These are phyloP conservation scores for Quercus lobata DNA, from an alignment of 331 rosid genomes.

Conservation along the genomic window DNA sequence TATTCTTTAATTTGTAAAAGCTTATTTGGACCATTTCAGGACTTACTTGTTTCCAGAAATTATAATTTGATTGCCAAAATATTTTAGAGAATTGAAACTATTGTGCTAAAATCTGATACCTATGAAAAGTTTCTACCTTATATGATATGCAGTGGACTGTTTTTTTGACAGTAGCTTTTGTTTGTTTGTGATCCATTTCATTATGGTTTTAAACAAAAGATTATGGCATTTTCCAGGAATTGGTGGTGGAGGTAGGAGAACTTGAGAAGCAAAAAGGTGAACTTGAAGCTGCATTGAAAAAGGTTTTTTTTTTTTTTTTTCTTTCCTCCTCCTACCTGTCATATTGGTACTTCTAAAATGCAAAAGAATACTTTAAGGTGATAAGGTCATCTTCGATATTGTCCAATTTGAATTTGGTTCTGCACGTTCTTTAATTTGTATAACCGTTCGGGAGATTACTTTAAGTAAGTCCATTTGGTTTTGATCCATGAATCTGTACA, in stretches of 20 bases:
- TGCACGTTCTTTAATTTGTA: background rate
- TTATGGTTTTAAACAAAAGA: slow-evolving; percentile 1
- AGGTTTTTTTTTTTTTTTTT: slow-evolving; percentile 33
- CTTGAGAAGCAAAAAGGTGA: slow-evolving; percentile 67
- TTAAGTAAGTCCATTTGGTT: slow-evolving; percentile 1
- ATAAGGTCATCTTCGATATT: background rate
- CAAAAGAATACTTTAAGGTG: background rate
- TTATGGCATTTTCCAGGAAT: slow-evolving; percentile 56
- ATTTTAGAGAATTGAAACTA: background rate
- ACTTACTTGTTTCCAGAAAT: too few species aligned
- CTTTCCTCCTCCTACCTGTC: background rate
- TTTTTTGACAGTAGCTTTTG: background rate
- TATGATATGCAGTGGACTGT: background rate
- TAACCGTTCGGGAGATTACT: slow-evolving; percentile 3
- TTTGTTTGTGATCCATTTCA: slow-evolving; percentile 10
- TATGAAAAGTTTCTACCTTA: background rate
- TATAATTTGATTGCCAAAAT: too few species aligned
- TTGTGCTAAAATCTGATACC: background rate
- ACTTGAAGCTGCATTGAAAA: slow-evolving; percentile 69
- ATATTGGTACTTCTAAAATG: background rate
- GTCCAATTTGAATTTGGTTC: background rate
- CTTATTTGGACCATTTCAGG: too few species aligned
- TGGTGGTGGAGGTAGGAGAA: slow-evolving; percentile 60
- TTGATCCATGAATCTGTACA: background rate
- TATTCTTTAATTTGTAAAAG: too few species aligned